These are phyloP conservation scores for Cordyceps farinosa DNA, from an alignment of 2,329 filamentous ascomycete genomes.

Conservation along the genomic window DNA sequence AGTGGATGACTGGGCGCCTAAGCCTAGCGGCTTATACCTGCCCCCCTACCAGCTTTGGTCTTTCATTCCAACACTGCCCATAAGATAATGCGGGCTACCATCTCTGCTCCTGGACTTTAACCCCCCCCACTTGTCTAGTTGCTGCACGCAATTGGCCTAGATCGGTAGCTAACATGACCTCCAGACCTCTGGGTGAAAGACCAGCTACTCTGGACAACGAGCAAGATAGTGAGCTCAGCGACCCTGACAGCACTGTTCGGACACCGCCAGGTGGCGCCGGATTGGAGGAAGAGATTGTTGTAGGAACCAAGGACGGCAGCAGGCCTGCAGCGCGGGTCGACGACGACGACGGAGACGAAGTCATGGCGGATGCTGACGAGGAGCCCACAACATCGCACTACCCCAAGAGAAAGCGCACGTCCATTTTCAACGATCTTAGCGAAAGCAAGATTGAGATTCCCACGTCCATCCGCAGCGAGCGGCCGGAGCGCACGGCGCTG, in stretches of 20 bases:
- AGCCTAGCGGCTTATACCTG: slow-evolving; percentile 11
- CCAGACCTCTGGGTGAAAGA: slow-evolving; percentile 23
- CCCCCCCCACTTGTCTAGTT: not conserved
- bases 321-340: not conserved
- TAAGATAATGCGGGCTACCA: too few species aligned
- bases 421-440: slow-evolving; percentile 46
- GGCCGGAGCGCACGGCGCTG: slow-evolving; percentile 24
- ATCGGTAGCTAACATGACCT: not conserved
- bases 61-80: not conserved
- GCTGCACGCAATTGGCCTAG: not conserved
- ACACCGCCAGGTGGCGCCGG: slow-evolving; percentile 40
- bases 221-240: slow-evolving; percentile 43
- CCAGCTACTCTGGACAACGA: slow-evolving; percentile 27
- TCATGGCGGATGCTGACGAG: slow-evolving; percentile 41
- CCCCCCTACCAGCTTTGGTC: not conserved
- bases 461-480: slow-evolving; percentile 30
- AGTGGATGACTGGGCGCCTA: not conserved
- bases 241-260: slow-evolving; percentile 33
- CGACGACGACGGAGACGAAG: slow-evolving; percentile 38
- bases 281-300: slow-evolving; percentile 39
- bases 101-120: not conserved
- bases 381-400: slow-evolving; percentile 40
- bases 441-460: slow-evolving; percentile 45
- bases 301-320: not conserved
- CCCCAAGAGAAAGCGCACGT: slow-evolving; percentile 54